Evolutionary conservation across 306 rosid genomes (phyloP), one percentile per base, ranked within the genome.

Genomic region (Casuarina glauca): DNA sequence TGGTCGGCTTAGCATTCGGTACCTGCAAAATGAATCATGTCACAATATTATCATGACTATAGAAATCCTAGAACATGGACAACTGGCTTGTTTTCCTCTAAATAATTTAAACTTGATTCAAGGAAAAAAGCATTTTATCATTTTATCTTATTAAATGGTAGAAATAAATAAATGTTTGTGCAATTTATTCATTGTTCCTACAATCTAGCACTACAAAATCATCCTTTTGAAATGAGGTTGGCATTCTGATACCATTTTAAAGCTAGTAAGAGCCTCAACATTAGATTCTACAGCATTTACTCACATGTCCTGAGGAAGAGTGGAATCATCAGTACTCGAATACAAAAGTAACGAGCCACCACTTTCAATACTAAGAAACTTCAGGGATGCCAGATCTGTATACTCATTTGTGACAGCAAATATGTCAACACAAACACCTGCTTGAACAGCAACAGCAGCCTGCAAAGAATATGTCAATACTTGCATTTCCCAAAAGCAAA

Each of bases 241-340:
- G 38, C 51, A 58, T 36, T 15, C 10, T 35, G 39, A 66, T 57
- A 50, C 63, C 44, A 17, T 48, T 51, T 48, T 13, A 39, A 51
- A 42, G 6, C 69, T 36, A 16, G 9, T 70, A 76, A 61, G 50
- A 61, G 55, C 49, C 58, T 6, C 74, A 49, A 38, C 17, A 49
- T 36, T 46, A 42, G 55, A 75, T 82, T 55, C 53, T 41, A 44
- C 45, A 58, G 20, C 41, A 72, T 38, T 55, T 75, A 84, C 96
- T 90, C 81, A 95, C 98, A 95, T 90, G 85, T 95, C 98, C 85
- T 95, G 98, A 70, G 97, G 97, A 89, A 95, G 90, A 51, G 98
- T 92, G 77, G 97, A 92, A 79, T 95, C 98, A 70, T 95, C 97
- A 0, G 91, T 91, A 73, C 84, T 95, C 26, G 96, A 80, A 84